A percentile compares a stretch with the other conserved stretches of the same genome.
phyloP scores from a whole-genome alignment of 129 eudicot genomes.

The Artemisia tridentata region DNA sequence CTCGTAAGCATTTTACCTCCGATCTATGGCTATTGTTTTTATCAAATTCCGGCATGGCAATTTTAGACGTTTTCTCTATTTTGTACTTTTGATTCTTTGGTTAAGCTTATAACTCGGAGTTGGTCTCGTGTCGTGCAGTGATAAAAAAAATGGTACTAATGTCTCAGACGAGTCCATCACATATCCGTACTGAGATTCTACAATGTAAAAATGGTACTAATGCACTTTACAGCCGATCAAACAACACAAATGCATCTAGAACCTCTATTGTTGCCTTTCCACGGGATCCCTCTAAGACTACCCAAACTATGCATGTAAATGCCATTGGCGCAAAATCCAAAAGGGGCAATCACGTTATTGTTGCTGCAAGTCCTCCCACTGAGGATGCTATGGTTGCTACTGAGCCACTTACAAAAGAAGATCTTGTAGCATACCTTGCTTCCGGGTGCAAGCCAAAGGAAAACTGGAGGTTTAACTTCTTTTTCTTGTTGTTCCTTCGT shows the following conservation, averaged over 20 bases:
- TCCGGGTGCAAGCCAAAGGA: conserved; percentile 98
- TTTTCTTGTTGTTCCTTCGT: not conserved
- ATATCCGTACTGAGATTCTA: conserved; percentile 39
- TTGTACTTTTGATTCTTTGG: not conserved
- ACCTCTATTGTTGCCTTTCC: conserved; percentile 32
- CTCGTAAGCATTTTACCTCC: too few relatives aligned
- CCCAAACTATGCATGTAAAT: conserved; percentile 32
- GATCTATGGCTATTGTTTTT: too few relatives aligned
- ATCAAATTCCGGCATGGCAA: too few relatives aligned
- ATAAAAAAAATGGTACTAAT: conserved; percentile 52
- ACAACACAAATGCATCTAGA: conserved; percentile 34
- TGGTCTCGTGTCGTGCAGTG: conserved; percentile 29
- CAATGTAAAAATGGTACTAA: conserved; percentile 38
- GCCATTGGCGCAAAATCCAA: conserved; percentile 23
- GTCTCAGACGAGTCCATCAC: conserved; percentile 52
- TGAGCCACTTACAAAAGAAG: conserved; percentile 91
- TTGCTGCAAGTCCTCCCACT: conserved; percentile 96
- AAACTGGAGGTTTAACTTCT: conserved; percentile 80
- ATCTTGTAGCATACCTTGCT: conserved; percentile 84
- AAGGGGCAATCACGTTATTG: conserved; percentile 52
- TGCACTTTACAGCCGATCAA: conserved; percentile 28
- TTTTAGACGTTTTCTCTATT: not conserved
- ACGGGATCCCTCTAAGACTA: conserved; percentile 33
- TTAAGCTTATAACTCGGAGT: not conserved
- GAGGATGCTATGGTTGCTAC: conserved; percentile 71